Evolutionary conservation across 106 monocot species (phyloP).

Genomic region (Gastrodia elata): DNA sequence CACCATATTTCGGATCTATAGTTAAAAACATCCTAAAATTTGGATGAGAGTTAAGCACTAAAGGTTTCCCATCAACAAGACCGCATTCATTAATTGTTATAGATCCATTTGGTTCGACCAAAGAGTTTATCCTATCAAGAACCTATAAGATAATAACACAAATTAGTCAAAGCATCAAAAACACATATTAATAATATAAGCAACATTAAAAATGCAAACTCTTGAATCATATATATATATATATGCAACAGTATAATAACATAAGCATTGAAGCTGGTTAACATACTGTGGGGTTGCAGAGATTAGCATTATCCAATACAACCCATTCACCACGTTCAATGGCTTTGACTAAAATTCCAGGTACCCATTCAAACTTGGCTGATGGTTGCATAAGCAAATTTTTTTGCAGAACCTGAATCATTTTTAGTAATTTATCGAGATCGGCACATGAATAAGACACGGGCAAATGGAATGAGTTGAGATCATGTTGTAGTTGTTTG

Average conservation of each 20-base stretch:
- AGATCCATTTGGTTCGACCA: slow-evolving; percentile 67
- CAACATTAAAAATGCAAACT: background rate
- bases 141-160: slow-evolving; percentile 32
- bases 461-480: slow-evolving; percentile 42
- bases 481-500: slow-evolving; percentile 48
- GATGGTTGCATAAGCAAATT: slow-evolving; percentile 25
- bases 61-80: slow-evolving; percentile 70
- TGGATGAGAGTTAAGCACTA: slow-evolving; percentile 57
- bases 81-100: slow-evolving; percentile 90
- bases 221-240: background rate
- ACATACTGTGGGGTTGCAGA: slow-evolving; percentile 91
- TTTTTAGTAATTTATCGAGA: slow-evolving; percentile 36
- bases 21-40: slow-evolving; percentile 90
- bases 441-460: slow-evolving; percentile 48
- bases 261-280: background rate
- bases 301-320: slow-evolving; percentile 91
- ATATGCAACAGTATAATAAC: background rate
- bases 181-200: slow-evolving; percentile 2
- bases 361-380: slow-evolving; percentile 83
- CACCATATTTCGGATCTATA: slow-evolving; percentile 79
- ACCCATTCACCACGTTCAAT: slow-evolving; percentile 91
- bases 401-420: slow-evolving; percentile 32
- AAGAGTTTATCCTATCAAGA: slow-evolving; percentile 93
- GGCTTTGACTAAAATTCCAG: slow-evolving; percentile 69
- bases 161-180: background rate